Conservation (phyloP, 116 monocot species). For the Iris pallida region DNA sequence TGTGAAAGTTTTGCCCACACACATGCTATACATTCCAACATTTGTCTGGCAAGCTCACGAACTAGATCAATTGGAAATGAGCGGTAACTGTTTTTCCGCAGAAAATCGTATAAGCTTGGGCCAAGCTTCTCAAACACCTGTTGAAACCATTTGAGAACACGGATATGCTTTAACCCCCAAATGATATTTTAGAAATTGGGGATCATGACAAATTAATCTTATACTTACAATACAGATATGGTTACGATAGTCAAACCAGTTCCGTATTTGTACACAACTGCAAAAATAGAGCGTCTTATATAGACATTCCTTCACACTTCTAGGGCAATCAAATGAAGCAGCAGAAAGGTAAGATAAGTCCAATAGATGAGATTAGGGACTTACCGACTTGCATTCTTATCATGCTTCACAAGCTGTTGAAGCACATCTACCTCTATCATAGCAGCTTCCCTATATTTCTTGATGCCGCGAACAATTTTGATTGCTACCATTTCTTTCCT, state of each 20-base stretch:
- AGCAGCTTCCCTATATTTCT: conserved; percentile 84
- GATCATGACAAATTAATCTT: conserved; percentile 41
- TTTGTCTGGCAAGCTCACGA: conserved; percentile 80
- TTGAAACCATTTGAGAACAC: conserved; percentile 60
- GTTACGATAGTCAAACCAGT: conserved; percentile 99
- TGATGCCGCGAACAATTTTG: conserved; percentile 72
- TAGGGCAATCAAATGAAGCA: conserved; percentile 6
- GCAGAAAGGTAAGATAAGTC: not conserved
- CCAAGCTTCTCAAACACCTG: conserved; percentile 99
- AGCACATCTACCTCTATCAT: conserved; percentile 88
- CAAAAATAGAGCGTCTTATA: conserved; percentile 53
- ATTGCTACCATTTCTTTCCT: conserved; percentile 96
- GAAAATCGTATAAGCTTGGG: conserved; percentile 92
- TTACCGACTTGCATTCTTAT: conserved; percentile 43
- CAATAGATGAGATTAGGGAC: conserved; percentile 7
- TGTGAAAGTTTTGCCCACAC: conserved; percentile 43
- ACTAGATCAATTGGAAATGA: conserved; percentile 85
- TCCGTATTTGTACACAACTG: conserved; percentile 99
- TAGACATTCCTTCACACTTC: conserved; percentile 19
- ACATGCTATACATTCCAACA: conserved; percentile 89
- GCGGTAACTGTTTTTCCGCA: conserved; percentile 81
- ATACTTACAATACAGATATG: conserved; percentile 99
- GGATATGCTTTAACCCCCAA: conserved; percentile 44
- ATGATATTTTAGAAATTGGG: conserved; percentile 15
- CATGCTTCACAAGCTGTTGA: conserved; percentile 55